Conservation (phyloP, 139 green algal species). For the Coelastrella sp. region DNA sequence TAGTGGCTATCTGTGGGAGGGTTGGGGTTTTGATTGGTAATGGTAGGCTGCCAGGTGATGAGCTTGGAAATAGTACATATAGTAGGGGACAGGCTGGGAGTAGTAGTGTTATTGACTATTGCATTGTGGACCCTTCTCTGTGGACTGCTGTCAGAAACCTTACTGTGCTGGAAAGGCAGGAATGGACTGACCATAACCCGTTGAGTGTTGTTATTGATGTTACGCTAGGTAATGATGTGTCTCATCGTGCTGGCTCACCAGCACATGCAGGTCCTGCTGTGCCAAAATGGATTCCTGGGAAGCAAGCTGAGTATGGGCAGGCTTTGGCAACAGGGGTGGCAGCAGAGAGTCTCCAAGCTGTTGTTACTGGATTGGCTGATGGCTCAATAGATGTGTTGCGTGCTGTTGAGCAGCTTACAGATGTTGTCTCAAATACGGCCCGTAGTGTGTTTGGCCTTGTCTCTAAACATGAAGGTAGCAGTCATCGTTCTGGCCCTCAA, state of each 20-base stretch:
- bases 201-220: not conserved
- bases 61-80: not conserved
- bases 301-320: not conserved
- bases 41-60: not conserved
- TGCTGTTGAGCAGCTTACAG: not conserved
- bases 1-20: not conserved
- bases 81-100: not conserved
- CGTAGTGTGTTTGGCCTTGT: not conserved
- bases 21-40: not conserved
- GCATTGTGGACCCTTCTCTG: not conserved
- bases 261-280: too few relatives aligned
- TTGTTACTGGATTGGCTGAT: not conserved
- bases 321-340: not conserved
- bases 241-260: too few relatives aligned
- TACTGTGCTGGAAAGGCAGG: not conserved
- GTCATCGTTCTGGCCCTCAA: not conserved
- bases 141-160: not conserved
- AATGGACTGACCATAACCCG: not conserved
- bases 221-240: not conserved
- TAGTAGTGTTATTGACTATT: not conserved
- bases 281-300: not conserved
- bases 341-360: not conserved
- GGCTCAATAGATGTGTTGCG: not conserved
- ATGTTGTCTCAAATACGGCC: not conserved
- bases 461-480: too few relatives aligned